A percentile compares a stretch with the other conserved stretches of the same genome.
These are phyloP conservation scores for Ogataea paradorogensis DNA, from an alignment of 805 yeast species.

Conservation along the genomic window DNA sequence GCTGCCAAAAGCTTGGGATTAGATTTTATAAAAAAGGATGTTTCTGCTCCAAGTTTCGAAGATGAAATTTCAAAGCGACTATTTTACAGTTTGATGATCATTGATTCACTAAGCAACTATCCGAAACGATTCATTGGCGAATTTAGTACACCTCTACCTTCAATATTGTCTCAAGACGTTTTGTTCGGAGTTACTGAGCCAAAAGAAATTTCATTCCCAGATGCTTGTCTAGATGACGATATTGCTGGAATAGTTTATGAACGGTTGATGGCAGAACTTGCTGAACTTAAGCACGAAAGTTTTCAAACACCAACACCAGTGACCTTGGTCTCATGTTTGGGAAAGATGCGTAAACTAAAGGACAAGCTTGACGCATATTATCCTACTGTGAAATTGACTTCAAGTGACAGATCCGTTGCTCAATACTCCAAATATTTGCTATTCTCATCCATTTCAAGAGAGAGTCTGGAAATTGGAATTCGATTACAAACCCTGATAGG, in stretches of 20 bases:
- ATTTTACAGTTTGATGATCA: slow-evolving; percentile 26
- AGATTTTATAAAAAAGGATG: slow-evolving; percentile 5
- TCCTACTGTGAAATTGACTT: slow-evolving; percentile 3
- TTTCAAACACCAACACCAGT: slow-evolving; percentile 6
- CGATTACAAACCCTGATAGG: slow-evolving; percentile 23
- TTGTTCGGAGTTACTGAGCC: slow-evolving; percentile 9
- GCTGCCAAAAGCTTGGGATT: slow-evolving; percentile 18
- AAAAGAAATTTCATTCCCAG: slow-evolving; percentile 1
- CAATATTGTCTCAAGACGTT: slow-evolving; percentile 16
- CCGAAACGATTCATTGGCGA: slow-evolving; percentile 22
- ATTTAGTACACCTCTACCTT: slow-evolving; percentile 22
- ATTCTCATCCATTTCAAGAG: slow-evolving; percentile 25
- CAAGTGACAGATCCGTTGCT: slow-evolving; percentile 12
- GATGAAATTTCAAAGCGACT: slow-evolving; percentile 23
- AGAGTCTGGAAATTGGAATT: slow-evolving; percentile 23
- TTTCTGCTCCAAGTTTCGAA: slow-evolving; percentile 12
- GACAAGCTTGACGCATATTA: slow-evolving; percentile 11
- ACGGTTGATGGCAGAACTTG: slow-evolving; percentile 21
- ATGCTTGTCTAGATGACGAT: slow-evolving; percentile 16
- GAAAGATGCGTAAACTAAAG: slow-evolving; percentile 14
- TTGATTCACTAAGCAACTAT: slow-evolving; percentile 26
- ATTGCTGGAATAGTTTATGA: slow-evolving; percentile 23
- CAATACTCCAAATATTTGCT: slow-evolving; percentile 22
- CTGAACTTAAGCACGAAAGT: slow-evolving; percentile 23
- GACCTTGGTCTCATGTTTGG: slow-evolving; percentile 14